Evolutionary conservation across 2,329 filamentous ascomycete species (phyloP).

Genomic region (Ascocoryne sarcoides): DNA sequence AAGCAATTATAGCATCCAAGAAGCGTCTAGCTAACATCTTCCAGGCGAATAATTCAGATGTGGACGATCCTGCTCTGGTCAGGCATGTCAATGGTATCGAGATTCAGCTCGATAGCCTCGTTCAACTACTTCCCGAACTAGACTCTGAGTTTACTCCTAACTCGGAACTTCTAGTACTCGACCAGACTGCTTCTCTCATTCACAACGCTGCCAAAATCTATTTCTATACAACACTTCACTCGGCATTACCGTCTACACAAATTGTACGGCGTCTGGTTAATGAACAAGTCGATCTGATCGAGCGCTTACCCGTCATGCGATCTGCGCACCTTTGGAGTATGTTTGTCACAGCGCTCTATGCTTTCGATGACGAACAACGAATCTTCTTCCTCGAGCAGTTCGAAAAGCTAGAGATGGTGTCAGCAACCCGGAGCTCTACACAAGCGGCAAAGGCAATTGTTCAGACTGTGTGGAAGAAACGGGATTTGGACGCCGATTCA

Average conservation of each 20-base stretch:
- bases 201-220: conserved; percentile 11
- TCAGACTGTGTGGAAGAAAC: conserved; percentile 12
- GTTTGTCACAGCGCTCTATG: conserved; percentile 12
- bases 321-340: conserved; percentile 14
- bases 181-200: conserved; percentile 7
- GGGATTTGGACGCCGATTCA: conserved; percentile 10
- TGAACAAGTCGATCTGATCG: conserved; percentile 8
- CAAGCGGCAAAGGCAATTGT: conserved; percentile 8
- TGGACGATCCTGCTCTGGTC: background rate
- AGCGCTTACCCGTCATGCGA: conserved; percentile 1
- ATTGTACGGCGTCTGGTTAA: conserved; percentile 5
- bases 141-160: background rate
- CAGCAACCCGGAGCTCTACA: conserved; percentile 7
- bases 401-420: conserved; percentile 6
- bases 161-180: conserved; percentile 3
- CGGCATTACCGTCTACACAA: conserved; percentile 6
- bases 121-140: conserved; percentile 6
- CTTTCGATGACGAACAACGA: conserved; percentile 8
- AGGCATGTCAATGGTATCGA: conserved; percentile 2
- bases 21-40: background rate
- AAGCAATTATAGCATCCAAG: too few relatives aligned
- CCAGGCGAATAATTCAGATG: too few relatives aligned
- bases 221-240: conserved; percentile 11
- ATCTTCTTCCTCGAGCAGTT: conserved; percentile 14
- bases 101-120: conserved; percentile 6